Evolutionary conservation across 169 alveolate species (phyloP).

Genomic region (Cryptosporidium ryanae): DNA sequence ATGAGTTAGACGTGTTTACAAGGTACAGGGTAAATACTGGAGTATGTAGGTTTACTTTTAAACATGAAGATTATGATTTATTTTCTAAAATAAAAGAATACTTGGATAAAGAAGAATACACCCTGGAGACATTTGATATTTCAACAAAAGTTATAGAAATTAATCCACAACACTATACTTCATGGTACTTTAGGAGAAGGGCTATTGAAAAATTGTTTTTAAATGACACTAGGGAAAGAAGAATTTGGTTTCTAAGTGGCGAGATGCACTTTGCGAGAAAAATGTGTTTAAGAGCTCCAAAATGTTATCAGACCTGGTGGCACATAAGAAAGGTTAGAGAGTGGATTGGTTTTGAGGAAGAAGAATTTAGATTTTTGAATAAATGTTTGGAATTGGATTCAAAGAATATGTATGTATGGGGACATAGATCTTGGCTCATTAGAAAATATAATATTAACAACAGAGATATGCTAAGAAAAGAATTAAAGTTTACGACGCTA

Average conservation of each 20-base stretch:
- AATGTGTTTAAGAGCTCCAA: constrained; percentile 33
- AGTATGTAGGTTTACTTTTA: constrained; percentile 34
- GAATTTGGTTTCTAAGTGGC: not conserved
- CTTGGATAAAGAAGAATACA: constrained; percentile 15
- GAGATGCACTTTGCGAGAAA: constrained; percentile 29
- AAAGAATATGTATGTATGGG: constrained; percentile 67
- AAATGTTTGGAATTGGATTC: constrained; percentile 9
- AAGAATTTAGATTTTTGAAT: constrained; percentile 23
- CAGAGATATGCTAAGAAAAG: not conserved
- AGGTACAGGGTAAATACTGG: constrained; percentile 2
- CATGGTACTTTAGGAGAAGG: constrained; percentile 60
- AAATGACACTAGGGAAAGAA: not conserved
- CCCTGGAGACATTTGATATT: constrained; percentile 3
- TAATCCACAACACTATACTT: constrained; percentile 64
- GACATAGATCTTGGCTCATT: constrained; percentile 62
- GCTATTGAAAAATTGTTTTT: not conserved
- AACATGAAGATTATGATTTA: constrained; percentile 13
- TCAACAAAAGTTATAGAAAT: constrained; percentile 46
- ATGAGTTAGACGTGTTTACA: no score
- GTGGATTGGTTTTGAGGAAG: constrained; percentile 55
- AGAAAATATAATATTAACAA: constrained; percentile 4
- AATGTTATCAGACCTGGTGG: constrained; percentile 72
- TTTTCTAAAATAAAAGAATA: constrained; percentile 17
- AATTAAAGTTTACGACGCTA: constrained; percentile 15
- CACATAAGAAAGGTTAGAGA: constrained; percentile 43